These are phyloP conservation scores for Alternaria triticimaculans DNA, from an alignment of 2,329 filamentous ascomycete species.

Conservation along the genomic window DNA sequence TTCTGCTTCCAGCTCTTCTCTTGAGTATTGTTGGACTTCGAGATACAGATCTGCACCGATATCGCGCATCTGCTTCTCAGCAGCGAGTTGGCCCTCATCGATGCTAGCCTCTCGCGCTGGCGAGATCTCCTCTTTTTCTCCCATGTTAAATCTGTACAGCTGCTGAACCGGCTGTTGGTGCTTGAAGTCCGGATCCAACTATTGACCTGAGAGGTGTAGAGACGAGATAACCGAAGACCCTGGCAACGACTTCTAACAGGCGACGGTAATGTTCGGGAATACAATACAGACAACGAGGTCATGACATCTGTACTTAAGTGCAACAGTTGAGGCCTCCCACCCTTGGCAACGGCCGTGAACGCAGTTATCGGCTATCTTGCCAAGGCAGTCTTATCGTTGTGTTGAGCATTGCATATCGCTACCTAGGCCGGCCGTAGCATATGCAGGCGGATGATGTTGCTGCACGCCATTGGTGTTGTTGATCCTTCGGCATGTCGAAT, in stretches of 20 bases:
- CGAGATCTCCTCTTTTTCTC: slow-evolving; percentile 34
- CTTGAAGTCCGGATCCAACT: neutral
- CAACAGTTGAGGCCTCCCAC: slow-evolving; percentile 9
- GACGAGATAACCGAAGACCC: neutral
- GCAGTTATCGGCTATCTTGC: slow-evolving; percentile 22
- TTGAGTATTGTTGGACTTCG: slow-evolving; percentile 52
- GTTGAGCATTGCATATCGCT: slow-evolving; percentile 22
- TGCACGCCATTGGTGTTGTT: slow-evolving; percentile 10
- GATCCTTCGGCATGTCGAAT: slow-evolving; percentile 33
- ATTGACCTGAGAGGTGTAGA: neutral
- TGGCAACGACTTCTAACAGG: neutral
- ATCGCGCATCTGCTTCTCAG: slow-evolving; percentile 49
- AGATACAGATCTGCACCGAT: slow-evolving; percentile 56
- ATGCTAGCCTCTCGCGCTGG: slow-evolving; percentile 33
- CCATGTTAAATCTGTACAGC: slow-evolving; percentile 13
- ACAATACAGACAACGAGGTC: neutral
- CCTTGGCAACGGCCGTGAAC: slow-evolving; percentile 23
- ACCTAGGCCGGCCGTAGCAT: slow-evolving; percentile 11
- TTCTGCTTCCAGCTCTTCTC: slow-evolving; percentile 54
- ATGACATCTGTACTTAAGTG: slow-evolving; percentile 3
- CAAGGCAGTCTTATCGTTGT: slow-evolving; percentile 10
- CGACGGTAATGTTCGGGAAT: neutral
- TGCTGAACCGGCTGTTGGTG: neutral
- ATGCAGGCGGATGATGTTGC: slow-evolving; percentile 17
- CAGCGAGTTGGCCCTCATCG: slow-evolving; percentile 35